These are phyloP conservation scores for Arthrinium phaeospermum DNA, from an alignment of 2,329 filamentous ascomycete genomes.

Conservation along the genomic window DNA sequence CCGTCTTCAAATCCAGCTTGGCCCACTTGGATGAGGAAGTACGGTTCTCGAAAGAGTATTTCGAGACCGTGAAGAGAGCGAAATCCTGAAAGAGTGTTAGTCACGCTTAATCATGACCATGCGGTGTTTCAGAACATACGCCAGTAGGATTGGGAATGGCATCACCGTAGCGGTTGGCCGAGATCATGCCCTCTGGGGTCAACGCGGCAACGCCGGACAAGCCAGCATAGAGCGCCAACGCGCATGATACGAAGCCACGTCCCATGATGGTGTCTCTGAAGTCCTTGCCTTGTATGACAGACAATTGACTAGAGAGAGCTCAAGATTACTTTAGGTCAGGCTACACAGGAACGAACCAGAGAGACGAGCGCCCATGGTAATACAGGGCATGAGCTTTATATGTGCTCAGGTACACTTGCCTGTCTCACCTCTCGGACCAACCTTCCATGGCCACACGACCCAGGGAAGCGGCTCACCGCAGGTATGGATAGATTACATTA, in stretches of 20 bases:
- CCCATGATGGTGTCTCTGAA: neutral
- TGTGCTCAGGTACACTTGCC: neutral
- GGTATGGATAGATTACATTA: neutral
- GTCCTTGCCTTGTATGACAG: neutral
- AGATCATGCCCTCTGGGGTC: slow-evolving; percentile 40
- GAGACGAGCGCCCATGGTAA: neutral
- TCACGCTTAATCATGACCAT: neutral
- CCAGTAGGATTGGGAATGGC: slow-evolving; percentile 41
- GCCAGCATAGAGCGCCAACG: slow-evolving; percentile 2
- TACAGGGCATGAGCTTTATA: neutral
- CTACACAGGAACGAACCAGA: neutral
- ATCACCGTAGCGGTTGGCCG: slow-evolving; percentile 39
- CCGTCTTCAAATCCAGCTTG: slow-evolving; percentile 59
- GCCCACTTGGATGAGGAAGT: slow-evolving; percentile 53
- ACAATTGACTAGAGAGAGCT: neutral
- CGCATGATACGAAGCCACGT: neutral
- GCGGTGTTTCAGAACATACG: slow-evolving; percentile 30
- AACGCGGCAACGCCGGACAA: slow-evolving; percentile 32
- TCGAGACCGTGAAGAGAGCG: slow-evolving; percentile 55
- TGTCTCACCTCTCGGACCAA: neutral
- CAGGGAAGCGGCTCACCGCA: neutral
- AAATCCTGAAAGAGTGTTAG: slow-evolving; percentile 41
- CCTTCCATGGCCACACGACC: neutral
- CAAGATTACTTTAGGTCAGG: neutral
- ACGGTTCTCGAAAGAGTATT: slow-evolving; percentile 66